Percentiles rank a stretch among this genome's conserved stretches.
Evolutionary conservation across 2,329 filamentous ascomycete genomes (phyloP).

Genomic region (Cladosporium sphaerospermum): DNA sequence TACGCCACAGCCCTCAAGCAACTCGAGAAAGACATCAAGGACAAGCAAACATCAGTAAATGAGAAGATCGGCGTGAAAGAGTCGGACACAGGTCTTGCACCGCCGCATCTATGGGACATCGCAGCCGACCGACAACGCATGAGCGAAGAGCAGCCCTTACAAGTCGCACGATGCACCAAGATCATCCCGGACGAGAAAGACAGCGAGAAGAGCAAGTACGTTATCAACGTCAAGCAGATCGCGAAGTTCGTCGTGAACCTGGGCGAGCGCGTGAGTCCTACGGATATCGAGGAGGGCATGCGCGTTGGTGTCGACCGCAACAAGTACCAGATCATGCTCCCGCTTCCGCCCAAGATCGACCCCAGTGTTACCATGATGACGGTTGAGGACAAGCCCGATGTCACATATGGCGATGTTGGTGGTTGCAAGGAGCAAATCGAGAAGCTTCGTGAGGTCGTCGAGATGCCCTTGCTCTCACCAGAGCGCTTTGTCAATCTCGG

Average conservation of each 20-base stretch:
- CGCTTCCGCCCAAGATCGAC: constrained; percentile 95
- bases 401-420: constrained; percentile 97
- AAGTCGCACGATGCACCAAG: constrained; percentile 97
- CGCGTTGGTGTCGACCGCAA: constrained; percentile 93
- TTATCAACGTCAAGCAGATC: constrained; percentile 99
- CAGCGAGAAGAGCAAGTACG: constrained; percentile 97
- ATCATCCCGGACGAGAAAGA: constrained; percentile 97
- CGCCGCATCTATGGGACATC: constrained; percentile 97
- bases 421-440: constrained; percentile 99
- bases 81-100: constrained; percentile 96
- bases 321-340: constrained; percentile 98
- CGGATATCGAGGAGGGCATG: constrained; percentile 99
- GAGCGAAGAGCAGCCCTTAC: constrained; percentile 94
- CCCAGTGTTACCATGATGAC: constrained; percentile 99
- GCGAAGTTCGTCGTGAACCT: constrained; percentile 99
- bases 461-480: constrained; percentile 94
- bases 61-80: constrained; percentile 92
- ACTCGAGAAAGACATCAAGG: constrained; percentile 98
- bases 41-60: constrained; percentile 95
- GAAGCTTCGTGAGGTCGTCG: constrained; percentile 96
- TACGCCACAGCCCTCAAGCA: constrained; percentile 93
- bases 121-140: constrained; percentile 97
- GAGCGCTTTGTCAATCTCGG: constrained; percentile 98
- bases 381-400: constrained; percentile 98
- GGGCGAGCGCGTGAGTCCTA: constrained; percentile 91